Evolutionary conservation across 202 grass and related monocot species (phyloP).

Genomic region (Musa balbisiana): DNA sequence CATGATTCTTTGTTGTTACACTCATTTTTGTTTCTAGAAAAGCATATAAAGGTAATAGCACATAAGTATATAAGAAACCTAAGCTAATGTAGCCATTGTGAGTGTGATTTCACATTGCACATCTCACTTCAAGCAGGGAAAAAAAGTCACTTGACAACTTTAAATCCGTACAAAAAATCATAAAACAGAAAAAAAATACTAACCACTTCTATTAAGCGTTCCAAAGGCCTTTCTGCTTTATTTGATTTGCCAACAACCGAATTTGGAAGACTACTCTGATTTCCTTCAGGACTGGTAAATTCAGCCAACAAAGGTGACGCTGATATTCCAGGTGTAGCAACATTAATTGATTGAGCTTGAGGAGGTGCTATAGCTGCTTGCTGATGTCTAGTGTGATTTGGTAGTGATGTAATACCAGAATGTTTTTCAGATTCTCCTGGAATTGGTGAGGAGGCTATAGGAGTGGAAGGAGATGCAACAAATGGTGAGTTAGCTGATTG

Average conservation of each 20-base stretch:
- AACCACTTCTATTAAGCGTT: slow-evolving; percentile 71
- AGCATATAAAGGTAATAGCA: no score
- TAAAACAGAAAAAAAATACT: slow-evolving; percentile 24
- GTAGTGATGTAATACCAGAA: slow-evolving; percentile 52
- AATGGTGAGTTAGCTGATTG: slow-evolving; percentile 72
- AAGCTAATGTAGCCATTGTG: no score
- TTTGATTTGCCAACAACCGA: slow-evolving; percentile 48
- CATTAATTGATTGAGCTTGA: slow-evolving; percentile 53
- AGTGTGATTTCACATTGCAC: not conserved
- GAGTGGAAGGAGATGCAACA: slow-evolving; percentile 71
- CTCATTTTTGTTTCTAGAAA: no score
- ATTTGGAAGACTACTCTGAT: slow-evolving; percentile 47
- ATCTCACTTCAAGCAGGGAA: not conserved
- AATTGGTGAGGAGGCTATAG: slow-evolving; percentile 75
- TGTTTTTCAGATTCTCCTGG: slow-evolving; percentile 65
- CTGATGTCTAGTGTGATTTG: slow-evolving; percentile 55
- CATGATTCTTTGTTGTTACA: no score
- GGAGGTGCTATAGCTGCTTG: slow-evolving; percentile 36
- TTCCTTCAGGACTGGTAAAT: slow-evolving; percentile 63
- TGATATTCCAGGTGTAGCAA: slow-evolving; percentile 92
- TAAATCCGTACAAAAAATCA: slow-evolving; percentile 5
- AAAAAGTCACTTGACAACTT: not conserved
- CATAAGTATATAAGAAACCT: no score
- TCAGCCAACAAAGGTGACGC: slow-evolving; percentile 84
- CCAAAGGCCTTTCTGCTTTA: slow-evolving; percentile 63